phyloP scores from a whole-genome alignment of 1,284 basidiomycete species.

The Fomitopsis palustris region DNA sequence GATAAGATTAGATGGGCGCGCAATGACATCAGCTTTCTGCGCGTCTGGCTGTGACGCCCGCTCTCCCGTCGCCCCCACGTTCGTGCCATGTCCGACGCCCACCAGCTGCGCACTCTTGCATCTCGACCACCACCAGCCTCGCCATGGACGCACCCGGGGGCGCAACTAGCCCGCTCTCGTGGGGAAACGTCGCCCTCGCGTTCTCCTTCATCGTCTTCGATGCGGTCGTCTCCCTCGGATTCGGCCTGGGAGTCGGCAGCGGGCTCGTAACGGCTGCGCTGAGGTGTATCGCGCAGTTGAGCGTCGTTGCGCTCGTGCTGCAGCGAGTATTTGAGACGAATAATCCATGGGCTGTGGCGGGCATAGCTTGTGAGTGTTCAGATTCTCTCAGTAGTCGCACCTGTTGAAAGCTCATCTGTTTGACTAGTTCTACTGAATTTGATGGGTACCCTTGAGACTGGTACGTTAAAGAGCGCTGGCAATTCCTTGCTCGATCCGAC shows the following conservation, averaged over 20 bases:
- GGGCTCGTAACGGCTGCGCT: slow-evolving; percentile 67
- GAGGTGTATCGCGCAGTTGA: slow-evolving; percentile 76
- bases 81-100: neutral
- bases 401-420: neutral
- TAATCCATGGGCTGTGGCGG: slow-evolving; percentile 70
- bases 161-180: slow-evolving; percentile 40
- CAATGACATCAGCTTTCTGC: neutral
- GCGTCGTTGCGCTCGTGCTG: slow-evolving; percentile 66
- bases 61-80: neutral
- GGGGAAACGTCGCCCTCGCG: slow-evolving; percentile 71
- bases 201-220: slow-evolving; percentile 71
- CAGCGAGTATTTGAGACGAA: slow-evolving; percentile 74
- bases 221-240: slow-evolving; percentile 54
- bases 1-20: neutral
- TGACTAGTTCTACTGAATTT: slow-evolving; percentile 61
- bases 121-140: neutral
- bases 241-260: slow-evolving; percentile 67
- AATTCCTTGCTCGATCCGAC: slow-evolving; percentile 26
- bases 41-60: neutral
- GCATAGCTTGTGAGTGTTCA: slow-evolving; percentile 58
- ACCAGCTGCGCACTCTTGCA: neutral
- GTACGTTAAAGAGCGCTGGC: slow-evolving; percentile 28
- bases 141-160: slow-evolving; percentile 16
- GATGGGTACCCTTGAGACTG: slow-evolving; percentile 67
- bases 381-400: no score